Evolutionary conservation across 495 filamentous ascomycete genomes (phyloP), one percentile per base, ranked within the genome.

Genomic region (Thozetella sp.): DNA sequence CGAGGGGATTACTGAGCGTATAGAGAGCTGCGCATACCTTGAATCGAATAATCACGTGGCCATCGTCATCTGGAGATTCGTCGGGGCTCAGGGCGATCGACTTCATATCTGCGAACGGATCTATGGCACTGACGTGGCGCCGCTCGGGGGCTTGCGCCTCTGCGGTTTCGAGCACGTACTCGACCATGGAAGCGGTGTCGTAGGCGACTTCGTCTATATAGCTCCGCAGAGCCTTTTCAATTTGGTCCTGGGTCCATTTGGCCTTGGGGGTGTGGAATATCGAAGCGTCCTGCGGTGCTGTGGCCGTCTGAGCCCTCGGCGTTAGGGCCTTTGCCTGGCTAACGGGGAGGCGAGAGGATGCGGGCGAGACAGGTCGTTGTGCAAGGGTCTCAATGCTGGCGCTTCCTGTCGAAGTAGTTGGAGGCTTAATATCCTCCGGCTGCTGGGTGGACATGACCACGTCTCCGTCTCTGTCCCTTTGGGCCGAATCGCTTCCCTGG

Each of bases 31-130:
- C 20, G 57, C 71, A 61, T 37, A 77, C 72, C 76, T 81, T 81
- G 13, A 75, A 69, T 46, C 43, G 43, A 48, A 48, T 48, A 4
- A 20, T 37, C 17, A 37, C 43, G 11, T 10, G 25, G 62, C 60
- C 58, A 77, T 74, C 25, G 67, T 67, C 45, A 72, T 52, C 48
- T 13, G 22, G 53, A 12, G 67, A 55, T 0, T 63, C 64, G 22
- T 60, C 59, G 2, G 3, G n/a, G 6, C 70, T 64, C 6, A 62
- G 4, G 1, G 56, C 48, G 4, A 57, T 53, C 1, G 73, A 63
- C 37, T 69, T 69, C 65, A 80, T 70, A 45, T 67, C 68, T 6
- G 73, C 69, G 55, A 81, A 80, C 53, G 58, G 62, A 54, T 81
- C 76, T 19, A 69, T 60, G 45, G 67, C 58, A 53, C 71, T 75